Evolutionary conservation across 495 filamentous ascomycete genomes (phyloP).

Genomic region (Lasiosphaeriaceae sp.): DNA sequence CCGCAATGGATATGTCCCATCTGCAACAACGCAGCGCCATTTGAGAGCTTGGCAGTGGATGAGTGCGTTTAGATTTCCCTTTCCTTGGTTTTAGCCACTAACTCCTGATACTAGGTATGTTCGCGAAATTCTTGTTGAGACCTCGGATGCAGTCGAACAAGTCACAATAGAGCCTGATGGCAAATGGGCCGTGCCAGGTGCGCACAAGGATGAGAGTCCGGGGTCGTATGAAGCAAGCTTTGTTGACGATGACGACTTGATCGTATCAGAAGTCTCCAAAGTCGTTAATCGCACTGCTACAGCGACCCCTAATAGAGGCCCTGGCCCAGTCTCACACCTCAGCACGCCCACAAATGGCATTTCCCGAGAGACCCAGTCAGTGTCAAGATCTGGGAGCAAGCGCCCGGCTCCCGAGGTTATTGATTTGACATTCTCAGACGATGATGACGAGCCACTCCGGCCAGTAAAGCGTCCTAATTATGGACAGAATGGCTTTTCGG

Average conservation of each 20-base stretch:
- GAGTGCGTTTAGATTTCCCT: slow-evolving; percentile 53
- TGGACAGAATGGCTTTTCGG: slow-evolving; percentile 9
- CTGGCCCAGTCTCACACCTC: slow-evolving; percentile 10
- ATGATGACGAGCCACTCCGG: slow-evolving; percentile 60
- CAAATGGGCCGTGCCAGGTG: slow-evolving; percentile 59
- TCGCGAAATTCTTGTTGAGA: slow-evolving; percentile 73
- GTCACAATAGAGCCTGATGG: slow-evolving; percentile 89
- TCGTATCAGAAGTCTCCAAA: slow-evolving; percentile 52
- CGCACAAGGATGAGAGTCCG: slow-evolving; percentile 19
- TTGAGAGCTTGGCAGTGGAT: slow-evolving; percentile 79
- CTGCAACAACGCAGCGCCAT: slow-evolving; percentile 78
- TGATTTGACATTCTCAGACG: slow-evolving; percentile 74
- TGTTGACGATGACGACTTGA: slow-evolving; percentile 63
- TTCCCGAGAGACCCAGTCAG: slow-evolving; percentile 29
- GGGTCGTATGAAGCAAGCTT: slow-evolving; percentile 22
- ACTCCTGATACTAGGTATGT: slow-evolving; percentile 67
- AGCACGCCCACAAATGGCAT: slow-evolving; percentile 26
- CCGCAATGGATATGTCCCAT: slow-evolving; percentile 93
- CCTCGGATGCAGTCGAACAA: slow-evolving; percentile 66
- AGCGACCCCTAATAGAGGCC: slow-evolving; percentile 9
- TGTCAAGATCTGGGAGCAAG: slow-evolving; percentile 49
- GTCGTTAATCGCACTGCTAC: slow-evolving; percentile 3
- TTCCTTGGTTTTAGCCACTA: slow-evolving; percentile 10
- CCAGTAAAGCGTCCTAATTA: slow-evolving; percentile 54
- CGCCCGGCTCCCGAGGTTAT: slow-evolving; percentile 63